Evolutionary conservation across 2,329 filamentous ascomycete genomes (phyloP), one percentile per base, ranked within the genome.

Genomic region (Colletotrichum navitas): DNA sequence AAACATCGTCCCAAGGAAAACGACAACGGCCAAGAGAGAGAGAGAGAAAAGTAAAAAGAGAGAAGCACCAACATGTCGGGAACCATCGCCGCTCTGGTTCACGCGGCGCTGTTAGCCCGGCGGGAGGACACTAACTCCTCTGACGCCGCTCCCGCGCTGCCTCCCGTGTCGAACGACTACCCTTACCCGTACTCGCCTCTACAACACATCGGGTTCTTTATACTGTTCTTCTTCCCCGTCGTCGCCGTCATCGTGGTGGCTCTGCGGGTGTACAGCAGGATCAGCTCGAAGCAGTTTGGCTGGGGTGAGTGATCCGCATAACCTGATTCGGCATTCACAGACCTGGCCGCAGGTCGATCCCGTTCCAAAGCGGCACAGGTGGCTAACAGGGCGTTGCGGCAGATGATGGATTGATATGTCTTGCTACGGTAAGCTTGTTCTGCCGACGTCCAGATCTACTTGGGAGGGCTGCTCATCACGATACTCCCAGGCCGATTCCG

Each of bases 361-460:
- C 24, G 26, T 1, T 55, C 56, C 43, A 26, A 32, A 43, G 29
- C 16, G 11, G 29, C 5, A 6, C 26, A 18, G 2, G 18, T 51
- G 32, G 47, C 69, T 72, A 29, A 72, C 54, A 12, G n/a, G 18
- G 24, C 6, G 14, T 45, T 2, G 16, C 39, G 12, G 4, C 4
- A 71, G 68, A 72, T 16, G 65, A 72, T 43, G 69, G 59, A 10
- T 55, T 72, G 69, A 72, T 72, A 55, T 69, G 69, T 21, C 63
- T 72, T 29, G 59, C 69, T 1, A 64, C 69, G 65, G 69, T 72
- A 55, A 55, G 69, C 16, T 18, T 10, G 21, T 26, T 10, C 34
- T 1, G 6, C 8, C 7, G 7, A 12, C 16, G 32, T 34, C 16
- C 16, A 2, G 7, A 34, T 6, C 18, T 5, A 2, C 34, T 24